A percentile compares a stretch with the other conserved stretches of the same genome.
phyloP scores from a whole-genome alignment of 352 stramenopile genomes.

The Albugo candida region DNA sequence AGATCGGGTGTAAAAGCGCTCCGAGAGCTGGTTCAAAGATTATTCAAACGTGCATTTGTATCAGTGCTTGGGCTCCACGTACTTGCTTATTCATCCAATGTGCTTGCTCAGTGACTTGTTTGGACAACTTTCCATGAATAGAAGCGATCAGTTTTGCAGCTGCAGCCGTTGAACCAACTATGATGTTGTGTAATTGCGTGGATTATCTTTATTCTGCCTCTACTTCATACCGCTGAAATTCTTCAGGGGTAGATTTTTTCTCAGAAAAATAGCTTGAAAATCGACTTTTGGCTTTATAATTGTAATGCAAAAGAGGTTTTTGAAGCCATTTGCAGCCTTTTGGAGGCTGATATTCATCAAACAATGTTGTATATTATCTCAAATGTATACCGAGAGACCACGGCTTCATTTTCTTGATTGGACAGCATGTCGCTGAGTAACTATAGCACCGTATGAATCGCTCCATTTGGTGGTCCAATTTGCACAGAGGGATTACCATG shows the following conservation, averaged over 20 bases:
- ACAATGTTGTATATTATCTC: background rate
- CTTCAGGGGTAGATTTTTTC: too few relatives aligned
- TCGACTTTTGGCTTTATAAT: too few relatives aligned
- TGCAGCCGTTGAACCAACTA: too few relatives aligned
- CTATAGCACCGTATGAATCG: background rate
- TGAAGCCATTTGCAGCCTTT: too few relatives aligned
- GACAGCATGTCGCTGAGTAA: background rate
- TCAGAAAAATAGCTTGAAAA: too few relatives aligned
- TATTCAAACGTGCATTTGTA: background rate
- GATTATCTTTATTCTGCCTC: too few relatives aligned
- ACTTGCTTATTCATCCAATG: slow-evolving; percentile 22
- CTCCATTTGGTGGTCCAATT: background rate
- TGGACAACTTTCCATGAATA: slow-evolving; percentile 31
- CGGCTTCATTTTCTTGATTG: background rate
- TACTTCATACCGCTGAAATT: too few relatives aligned
- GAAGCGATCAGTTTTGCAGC: slow-evolving; percentile 13
- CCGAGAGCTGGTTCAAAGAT: slow-evolving; percentile 17
- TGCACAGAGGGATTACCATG: slow-evolving; percentile 14
- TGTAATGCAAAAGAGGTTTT: too few relatives aligned
- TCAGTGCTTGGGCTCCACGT: background rate
- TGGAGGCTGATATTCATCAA: too few relatives aligned
- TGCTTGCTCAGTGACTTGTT: slow-evolving; percentile 24
- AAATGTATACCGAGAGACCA: background rate
- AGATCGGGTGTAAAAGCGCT: slow-evolving; percentile 21
- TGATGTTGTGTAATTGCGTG: too few relatives aligned